Evolutionary conservation across 106 monocot species (phyloP), one percentile per base, ranked within the genome.

Genomic region (Agapanthus africanus): DNA sequence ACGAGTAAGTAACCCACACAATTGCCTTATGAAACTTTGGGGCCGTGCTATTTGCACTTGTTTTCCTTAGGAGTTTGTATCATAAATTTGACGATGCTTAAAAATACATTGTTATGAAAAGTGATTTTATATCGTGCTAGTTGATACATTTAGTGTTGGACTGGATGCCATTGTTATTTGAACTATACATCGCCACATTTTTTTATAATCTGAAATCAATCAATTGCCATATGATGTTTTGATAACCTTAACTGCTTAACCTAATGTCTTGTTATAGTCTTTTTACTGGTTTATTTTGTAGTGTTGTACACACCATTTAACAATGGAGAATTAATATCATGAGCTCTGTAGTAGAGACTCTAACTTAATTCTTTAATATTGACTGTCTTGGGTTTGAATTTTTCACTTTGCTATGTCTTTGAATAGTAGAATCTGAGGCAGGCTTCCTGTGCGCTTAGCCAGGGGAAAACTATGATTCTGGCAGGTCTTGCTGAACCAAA

Each of bases 391-490:
- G n/a, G 8, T n/a, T 37, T 51, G 47, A 37, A 47, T 63, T 32
- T 63, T 6, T 63, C 66, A 74, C 10, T 32, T 42, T 54, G 1
- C 52, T 67, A 37, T 67, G 31, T 70, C 13, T 68, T 63, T 67
- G 37, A 37, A 61, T 68, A 54, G 28, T 81, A 99, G 97, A 99
- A 99, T 74, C 57, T 84, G 65, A 89, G 84, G 76, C 97, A 99
- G 69, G 87, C 97, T 76, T 90, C 89, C 59, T 88, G 97, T 70
- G 82, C 97, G n/a, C 82, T 99, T n/a, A 83, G 56, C 64, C 89
- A 92, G 65, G 97, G 97, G 38, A 89, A 71, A 73, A 31, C 59
- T 65, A 68, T 87, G 73, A 99, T 99, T 77, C 68, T 99, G 40
- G 47, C 78, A 7, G 74, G 80, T 66, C 36, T 99, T 66, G 78